phyloP scores from a whole-genome alignment of 2,329 filamentous ascomycete genomes.

The Talaromyces amestolkiae region DNA sequence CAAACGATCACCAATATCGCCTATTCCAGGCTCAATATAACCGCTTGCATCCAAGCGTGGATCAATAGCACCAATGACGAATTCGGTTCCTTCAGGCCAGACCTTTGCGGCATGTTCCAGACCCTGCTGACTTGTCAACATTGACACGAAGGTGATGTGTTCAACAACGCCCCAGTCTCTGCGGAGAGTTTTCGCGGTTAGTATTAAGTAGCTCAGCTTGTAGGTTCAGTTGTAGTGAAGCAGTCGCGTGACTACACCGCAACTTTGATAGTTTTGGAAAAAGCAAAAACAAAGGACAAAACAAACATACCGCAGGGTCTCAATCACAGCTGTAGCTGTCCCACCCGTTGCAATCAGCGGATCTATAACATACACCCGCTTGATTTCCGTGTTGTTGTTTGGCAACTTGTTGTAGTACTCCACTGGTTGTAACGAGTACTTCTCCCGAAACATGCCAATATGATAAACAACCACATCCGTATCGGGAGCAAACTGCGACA shows the following conservation, averaged over 20 bases:
- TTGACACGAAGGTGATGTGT: conserved; percentile 28
- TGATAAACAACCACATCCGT: conserved; percentile 29
- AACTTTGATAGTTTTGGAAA: neutral
- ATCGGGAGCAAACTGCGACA: conserved; percentile 27
- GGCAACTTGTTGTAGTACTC: conserved; percentile 35
- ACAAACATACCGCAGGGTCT: conserved; percentile 26
- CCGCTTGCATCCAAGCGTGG: conserved; percentile 26
- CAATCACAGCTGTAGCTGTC: conserved; percentile 27
- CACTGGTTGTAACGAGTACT: conserved; percentile 27
- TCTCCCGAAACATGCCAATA: conserved; percentile 31
- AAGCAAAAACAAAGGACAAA: conserved; percentile 2
- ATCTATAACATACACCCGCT: conserved; percentile 28
- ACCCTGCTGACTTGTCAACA: conserved; percentile 25
- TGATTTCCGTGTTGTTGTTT: conserved; percentile 25
- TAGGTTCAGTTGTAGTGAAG: neutral
- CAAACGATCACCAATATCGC: conserved; percentile 32
- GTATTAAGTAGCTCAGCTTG: neutral
- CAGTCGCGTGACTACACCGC: conserved; percentile 15
- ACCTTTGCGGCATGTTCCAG: conserved; percentile 25
- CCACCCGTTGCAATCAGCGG: conserved; percentile 31
- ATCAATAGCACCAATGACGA: conserved; percentile 30
- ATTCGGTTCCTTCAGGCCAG: conserved; percentile 28
- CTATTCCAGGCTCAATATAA: conserved; percentile 29
- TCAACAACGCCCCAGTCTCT: conserved; percentile 32
- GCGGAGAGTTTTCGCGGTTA: neutral